Conservation (phyloP, 2,329 filamentous ascomycete species). For the Fusarium agapanthi region DNA sequence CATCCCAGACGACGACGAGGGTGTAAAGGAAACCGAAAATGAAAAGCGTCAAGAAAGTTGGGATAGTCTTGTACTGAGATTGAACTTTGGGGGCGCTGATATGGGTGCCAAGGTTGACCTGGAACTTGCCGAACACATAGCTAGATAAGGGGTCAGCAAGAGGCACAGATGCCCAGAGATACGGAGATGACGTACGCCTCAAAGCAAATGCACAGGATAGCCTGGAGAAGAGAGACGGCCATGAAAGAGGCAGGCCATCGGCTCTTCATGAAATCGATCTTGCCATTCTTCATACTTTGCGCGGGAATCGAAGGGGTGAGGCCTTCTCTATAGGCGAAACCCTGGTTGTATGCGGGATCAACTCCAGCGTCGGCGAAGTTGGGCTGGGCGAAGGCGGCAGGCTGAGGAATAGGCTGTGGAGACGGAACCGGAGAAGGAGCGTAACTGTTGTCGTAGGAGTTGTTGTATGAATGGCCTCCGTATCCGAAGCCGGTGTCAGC, state of each 20-base stretch:
- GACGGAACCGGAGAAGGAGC: slow-evolving; percentile 25
- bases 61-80: slow-evolving; percentile 76
- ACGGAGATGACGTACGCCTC: slow-evolving; percentile 74
- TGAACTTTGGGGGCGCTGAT: slow-evolving; percentile 51
- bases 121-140: slow-evolving; percentile 91
- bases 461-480: slow-evolving; percentile 46
- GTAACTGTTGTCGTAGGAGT: slow-evolving; percentile 43
- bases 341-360: slow-evolving; percentile 46
- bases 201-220: slow-evolving; percentile 80
- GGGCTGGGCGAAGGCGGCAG: slow-evolving; percentile 40
- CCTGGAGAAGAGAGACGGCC: slow-evolving; percentile 76
- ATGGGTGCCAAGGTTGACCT: slow-evolving; percentile 63
- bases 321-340: slow-evolving; percentile 51
- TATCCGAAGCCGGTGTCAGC: slow-evolving; percentile 51
- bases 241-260: slow-evolving; percentile 92
- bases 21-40: slow-evolving; percentile 98
- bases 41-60: slow-evolving; percentile 94
- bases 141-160: slow-evolving; percentile 54
- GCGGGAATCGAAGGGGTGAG: slow-evolving; percentile 46
- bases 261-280: slow-evolving; percentile 79
- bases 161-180: neutral
- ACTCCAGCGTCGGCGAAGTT: slow-evolving; percentile 44
- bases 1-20: slow-evolving; percentile 89
- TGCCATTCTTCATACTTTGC: slow-evolving; percentile 44
- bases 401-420: slow-evolving; percentile 33